Conservation (phyloP, 139 green algal genomes). For the Coccomyxa sp. region DNA sequence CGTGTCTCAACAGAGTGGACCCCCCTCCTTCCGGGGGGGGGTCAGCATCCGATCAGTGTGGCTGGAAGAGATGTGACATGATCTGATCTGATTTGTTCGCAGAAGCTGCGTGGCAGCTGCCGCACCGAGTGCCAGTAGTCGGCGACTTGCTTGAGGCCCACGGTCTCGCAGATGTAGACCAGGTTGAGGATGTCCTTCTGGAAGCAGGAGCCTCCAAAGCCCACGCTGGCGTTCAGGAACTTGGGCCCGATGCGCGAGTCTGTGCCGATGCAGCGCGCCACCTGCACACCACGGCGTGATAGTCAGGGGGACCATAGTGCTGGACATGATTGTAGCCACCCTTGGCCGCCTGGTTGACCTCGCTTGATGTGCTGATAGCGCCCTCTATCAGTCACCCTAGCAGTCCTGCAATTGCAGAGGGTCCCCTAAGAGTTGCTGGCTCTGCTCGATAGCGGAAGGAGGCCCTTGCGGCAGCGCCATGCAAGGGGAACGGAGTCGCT, state of each 20-base stretch:
- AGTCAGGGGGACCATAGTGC: no score
- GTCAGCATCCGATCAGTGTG: no score
- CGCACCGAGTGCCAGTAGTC: slow-evolving; percentile 89
- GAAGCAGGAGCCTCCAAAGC: slow-evolving; percentile 99
- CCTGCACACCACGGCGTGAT: slow-evolving; percentile 55
- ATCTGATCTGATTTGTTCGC: not conserved
- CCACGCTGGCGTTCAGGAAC: slow-evolving; percentile 96
- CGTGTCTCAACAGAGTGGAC: no score
- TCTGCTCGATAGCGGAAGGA: no score
- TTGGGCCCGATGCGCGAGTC: slow-evolving; percentile 95
- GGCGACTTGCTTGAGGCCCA: slow-evolving; percentile 90
- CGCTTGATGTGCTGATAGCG: not conserved
- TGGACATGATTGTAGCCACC: no score
- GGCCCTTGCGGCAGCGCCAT: no score
- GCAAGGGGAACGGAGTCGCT: no score
- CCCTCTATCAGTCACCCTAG: no score
- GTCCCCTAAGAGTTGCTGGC: no score
- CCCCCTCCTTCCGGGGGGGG: not conserved
- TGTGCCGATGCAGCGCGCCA: slow-evolving; percentile 87
- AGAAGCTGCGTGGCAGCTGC: not conserved
- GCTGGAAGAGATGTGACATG: no score
- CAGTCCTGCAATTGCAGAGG: no score
- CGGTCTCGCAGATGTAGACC: slow-evolving; percentile 93
- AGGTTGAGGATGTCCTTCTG: slow-evolving; percentile 99
- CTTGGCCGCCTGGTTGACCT: not conserved